Base-by-base conservation (phyloP, 495 filamentous ascomycete genomes). In the Penicilliopsis zonata region DNA sequence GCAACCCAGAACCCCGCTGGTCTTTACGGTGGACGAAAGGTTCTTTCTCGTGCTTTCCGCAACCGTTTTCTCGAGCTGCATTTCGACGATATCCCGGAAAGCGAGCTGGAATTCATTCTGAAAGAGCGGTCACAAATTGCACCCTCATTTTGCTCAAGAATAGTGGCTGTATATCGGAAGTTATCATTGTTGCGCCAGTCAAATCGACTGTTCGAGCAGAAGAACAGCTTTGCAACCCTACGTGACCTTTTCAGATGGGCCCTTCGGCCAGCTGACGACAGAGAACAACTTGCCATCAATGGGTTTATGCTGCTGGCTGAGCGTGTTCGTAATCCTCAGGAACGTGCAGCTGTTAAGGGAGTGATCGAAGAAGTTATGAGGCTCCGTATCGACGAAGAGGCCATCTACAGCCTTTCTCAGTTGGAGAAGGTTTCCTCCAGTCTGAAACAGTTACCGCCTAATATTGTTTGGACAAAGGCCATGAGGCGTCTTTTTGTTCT, bases 1-100 rank as follows among this genome's bases (percentile, higher is more conserved):
- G 92, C 92, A n/a, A 99, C 92, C 0, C 92, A 99, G 45, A 99
- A 99, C 42, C 92, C 92, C 2, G 80, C 92, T 12, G 92, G 92
- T 14, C 58, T 96, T 4, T 99, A 99, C 49, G 92, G 92, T 37
- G 92, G 92, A 13, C 69, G 92, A 38, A 99, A 99, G 47, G 72
- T 81, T 4, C 62, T 99, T 3, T 95, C 88, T 9, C 74, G 92
- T 5, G 92, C 92, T 2, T 96, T 99, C 55, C 73, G 90, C 34
- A 99, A 96, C 53, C 73, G 92, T 43, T 99, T 99, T 53, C 71
- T 99, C 10, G 92, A 99, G 49, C 64, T 99, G 3, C 92, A 99
- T 51, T 96, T 94, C 38, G 90, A 95, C 41, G 92, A 99, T 44
- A 99, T 99, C 18, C 92, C 92, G 0, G 82, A 94, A 45, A 80